Evolutionary conservation across 257 asterid species (phyloP), one percentile per base, ranked within the genome.

Genomic region (Petunia secreta): DNA sequence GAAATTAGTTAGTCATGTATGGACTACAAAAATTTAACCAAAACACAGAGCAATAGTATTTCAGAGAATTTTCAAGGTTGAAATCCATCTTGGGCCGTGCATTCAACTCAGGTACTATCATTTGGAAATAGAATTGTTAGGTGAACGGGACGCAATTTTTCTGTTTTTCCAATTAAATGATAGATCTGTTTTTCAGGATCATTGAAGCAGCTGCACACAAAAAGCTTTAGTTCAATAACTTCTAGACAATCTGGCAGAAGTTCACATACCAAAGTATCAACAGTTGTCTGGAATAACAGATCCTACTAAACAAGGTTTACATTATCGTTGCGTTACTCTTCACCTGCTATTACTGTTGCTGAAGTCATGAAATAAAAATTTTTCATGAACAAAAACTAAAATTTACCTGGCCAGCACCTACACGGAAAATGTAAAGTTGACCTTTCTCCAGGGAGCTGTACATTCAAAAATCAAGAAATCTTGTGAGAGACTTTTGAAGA

Each of bases 381-480:
- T 73, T 11, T 50, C 63, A 73, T 73, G 46, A 73, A 50, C 13
- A 11, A 5, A 25, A 48, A 50, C 62, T 50, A 36, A 37, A 58
- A 69, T 81, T 88, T 86, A 95, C 99, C 97, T 93, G 99, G 75
- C 88, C 99, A 78, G 99, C 63, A 15, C 99, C 99, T 5, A 93
- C 95, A 14, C 98, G 95, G 85, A 95, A 95, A 79, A 95, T 92
- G 80, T 93, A 95, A 52, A 80, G 85, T 84, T 73, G 96, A 3
- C 97, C 92, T 85, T 94, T 95, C 91, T 95, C 99, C 89, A 95
- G 85, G 62, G 99, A 95, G 87, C 99, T 95, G 86, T 55, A 76
- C 80, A 86, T 80, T 65, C 82, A 63, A 34, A 16, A 83, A 62
- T 8, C 75, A 77, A 75, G 80, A 41, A 39, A 55, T 38, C 14